Conservation (phyloP, 2,329 filamentous ascomycete species). For the Cercospora canescens region DNA sequence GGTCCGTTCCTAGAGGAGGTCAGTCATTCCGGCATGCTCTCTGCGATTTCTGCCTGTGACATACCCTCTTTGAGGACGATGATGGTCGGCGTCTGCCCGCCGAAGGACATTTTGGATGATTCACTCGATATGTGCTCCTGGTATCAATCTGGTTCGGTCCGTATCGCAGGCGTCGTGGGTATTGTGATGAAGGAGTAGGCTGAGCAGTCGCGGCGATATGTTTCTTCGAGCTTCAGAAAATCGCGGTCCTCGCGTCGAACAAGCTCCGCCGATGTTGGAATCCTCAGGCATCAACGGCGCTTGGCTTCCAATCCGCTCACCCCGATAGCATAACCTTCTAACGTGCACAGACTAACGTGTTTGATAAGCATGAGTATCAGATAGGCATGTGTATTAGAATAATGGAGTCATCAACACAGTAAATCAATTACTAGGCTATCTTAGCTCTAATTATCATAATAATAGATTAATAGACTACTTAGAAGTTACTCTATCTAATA, state of each 20-base stretch:
- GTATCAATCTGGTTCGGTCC: background rate
- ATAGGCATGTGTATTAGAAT: no score
- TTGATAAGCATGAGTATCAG: no score
- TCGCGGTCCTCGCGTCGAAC: slow-evolving; percentile 9
- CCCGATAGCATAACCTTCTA: no score
- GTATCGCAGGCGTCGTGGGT: background rate
- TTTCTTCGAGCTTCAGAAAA: slow-evolving; percentile 10
- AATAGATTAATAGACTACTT: no score
- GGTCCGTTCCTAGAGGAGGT: slow-evolving; percentile 74
- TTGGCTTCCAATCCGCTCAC: background rate
- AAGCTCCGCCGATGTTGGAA: background rate
- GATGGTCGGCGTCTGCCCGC: slow-evolving; percentile 95
- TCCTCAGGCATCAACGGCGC: background rate
- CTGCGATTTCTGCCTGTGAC: slow-evolving; percentile 34
- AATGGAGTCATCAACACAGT: no score
- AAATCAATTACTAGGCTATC: no score
- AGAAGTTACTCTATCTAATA: no score
- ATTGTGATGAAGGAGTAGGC: background rate
- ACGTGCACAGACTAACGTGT: no score
- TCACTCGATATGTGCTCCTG: background rate
- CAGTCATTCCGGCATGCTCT: slow-evolving; percentile 10
- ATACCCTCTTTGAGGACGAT: slow-evolving; percentile 96
- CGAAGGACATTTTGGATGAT: slow-evolving; percentile 76
- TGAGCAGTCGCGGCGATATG: background rate
- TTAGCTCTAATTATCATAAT: no score